Evolutionary conservation across 2,329 filamentous ascomycete species (phyloP), one percentile per base, ranked within the genome.

Genomic region (Chrysoporthe austroafricana): DNA sequence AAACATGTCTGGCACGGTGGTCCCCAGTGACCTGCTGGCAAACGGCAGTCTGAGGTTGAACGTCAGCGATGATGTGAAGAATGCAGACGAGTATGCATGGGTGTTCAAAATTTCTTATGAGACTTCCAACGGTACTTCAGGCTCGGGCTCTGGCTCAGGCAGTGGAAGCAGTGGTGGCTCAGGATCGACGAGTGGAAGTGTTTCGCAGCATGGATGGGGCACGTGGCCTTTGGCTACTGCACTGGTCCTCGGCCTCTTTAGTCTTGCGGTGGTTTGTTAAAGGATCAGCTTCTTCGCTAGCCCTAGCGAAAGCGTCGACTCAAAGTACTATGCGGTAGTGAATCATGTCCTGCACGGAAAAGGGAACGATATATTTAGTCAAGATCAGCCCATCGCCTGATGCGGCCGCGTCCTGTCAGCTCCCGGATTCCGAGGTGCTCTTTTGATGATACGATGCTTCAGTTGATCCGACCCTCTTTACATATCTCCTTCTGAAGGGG

Each of bases 1-100:
- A 0, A 71, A 61, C 26, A 63, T 67, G n/a, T 70, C 74, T 56
- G 74, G 75, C 16, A 71, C 67, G 9, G 64, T 71, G 6, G 57
- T 76, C 42, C 68, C 68, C 3, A 70, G 68, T 16, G 66, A 70
- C 21, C 66, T 74, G 61, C 66, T 18, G 62, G 57, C 62, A 0
- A 59, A 71, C 4, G 73, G 75, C 16, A 66, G 42, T 21, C 39
- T 83, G 43, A 73, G 72, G 36, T 54, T 81, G 64, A 75, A 72
- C 0, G 66, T 81, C 16, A 76, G 74, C 36, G 69, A 79, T 9
- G 74, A 74, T 0, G 70, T 82, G 5, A 71, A 71, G 32, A 64
- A 71, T 5, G 77, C 75, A 4, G 81, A 82, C 70, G 66, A 76
- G 66, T 81, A 77, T 69, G 76, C 77, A 32, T 82, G 80, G 81